A percentile compares a stretch with the other conserved stretches of the same genome.
Conservation (phyloP, 169 alveolate species). For the Plasmodium sp. region DNA sequence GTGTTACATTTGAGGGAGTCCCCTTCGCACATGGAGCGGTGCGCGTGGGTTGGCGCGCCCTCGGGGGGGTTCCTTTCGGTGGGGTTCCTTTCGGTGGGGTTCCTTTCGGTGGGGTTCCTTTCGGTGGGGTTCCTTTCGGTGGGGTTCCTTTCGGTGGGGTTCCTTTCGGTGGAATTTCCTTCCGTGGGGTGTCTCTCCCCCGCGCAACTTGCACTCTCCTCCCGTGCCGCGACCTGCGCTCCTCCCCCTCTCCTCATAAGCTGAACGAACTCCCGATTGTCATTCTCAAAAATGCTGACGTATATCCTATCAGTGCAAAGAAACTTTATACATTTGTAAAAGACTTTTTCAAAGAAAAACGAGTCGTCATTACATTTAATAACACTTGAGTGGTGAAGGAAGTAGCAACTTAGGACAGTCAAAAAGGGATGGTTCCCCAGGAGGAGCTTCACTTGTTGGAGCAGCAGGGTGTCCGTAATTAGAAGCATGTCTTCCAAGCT, state of each 20-base stretch:
- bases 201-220: neutral
- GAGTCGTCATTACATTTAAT: slow-evolving; percentile 14
- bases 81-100: neutral
- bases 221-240: neutral
- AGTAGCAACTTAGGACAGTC: slow-evolving; percentile 63
- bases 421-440: slow-evolving; percentile 66
- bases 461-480: slow-evolving; percentile 26
- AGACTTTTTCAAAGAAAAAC: slow-evolving; percentile 39
- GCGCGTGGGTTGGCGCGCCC: neutral
- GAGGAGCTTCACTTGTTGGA: slow-evolving; percentile 34
- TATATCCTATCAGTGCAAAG: slow-evolving; percentile 23
- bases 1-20: neutral
- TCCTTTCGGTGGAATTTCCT: neutral
- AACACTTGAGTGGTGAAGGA: slow-evolving; percentile 42
- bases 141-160: neutral
- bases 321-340: slow-evolving; percentile 2
- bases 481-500: slow-evolving; percentile 10
- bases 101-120: neutral
- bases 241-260: neutral
- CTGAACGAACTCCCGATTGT: slow-evolving; percentile 26
- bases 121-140: neutral
- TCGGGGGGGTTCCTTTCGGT: neutral
- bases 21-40: neutral
- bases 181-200: neutral
- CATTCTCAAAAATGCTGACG: slow-evolving; percentile 38